Percentiles rank a stretch among this genome's conserved stretches.
Evolutionary conservation across 495 filamentous ascomycete genomes (phyloP).

Genomic region (Glutinoglossum americanum): DNA sequence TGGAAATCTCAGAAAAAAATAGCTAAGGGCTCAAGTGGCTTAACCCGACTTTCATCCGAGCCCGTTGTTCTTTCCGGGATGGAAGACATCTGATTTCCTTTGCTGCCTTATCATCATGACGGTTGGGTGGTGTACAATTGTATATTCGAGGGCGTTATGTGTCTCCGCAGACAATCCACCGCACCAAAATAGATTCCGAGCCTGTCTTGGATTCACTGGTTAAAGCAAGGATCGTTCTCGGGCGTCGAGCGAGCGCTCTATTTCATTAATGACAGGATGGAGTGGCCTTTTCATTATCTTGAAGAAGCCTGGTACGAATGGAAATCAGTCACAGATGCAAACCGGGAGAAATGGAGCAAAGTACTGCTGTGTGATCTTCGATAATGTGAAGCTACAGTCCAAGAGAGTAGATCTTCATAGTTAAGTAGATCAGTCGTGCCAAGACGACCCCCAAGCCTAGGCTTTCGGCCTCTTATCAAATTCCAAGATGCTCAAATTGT

Average conservation of each 20-base stretch:
- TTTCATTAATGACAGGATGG: neutral
- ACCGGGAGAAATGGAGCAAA: too few species aligned
- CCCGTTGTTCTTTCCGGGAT: neutral
- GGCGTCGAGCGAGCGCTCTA: constrained; percentile 11
- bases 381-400: too few species aligned
- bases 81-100: neutral
- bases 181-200: constrained; percentile 10
- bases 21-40: neutral
- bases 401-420: too few species aligned
- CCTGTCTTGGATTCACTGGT: constrained; percentile 4
- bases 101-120: neutral
- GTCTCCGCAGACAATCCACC: constrained; percentile 13
- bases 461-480: too few species aligned
- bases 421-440: too few species aligned
- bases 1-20: neutral
- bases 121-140: neutral
- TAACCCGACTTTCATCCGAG: neutral
- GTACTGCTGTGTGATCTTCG: too few species aligned
- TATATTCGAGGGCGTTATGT: constrained; percentile 6
- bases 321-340: neutral
- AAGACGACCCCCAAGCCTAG: too few species aligned
- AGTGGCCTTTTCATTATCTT: neutral
- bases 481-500: too few species aligned
- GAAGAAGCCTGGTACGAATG: neutral
- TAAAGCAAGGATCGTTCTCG: constrained; percentile 16